A percentile compares a stretch with the other conserved stretches of the same genome.
These are phyloP conservation scores for Tilletia caries DNA, from an alignment of 1,284 basidiomycete genomes.

Conservation along the genomic window DNA sequence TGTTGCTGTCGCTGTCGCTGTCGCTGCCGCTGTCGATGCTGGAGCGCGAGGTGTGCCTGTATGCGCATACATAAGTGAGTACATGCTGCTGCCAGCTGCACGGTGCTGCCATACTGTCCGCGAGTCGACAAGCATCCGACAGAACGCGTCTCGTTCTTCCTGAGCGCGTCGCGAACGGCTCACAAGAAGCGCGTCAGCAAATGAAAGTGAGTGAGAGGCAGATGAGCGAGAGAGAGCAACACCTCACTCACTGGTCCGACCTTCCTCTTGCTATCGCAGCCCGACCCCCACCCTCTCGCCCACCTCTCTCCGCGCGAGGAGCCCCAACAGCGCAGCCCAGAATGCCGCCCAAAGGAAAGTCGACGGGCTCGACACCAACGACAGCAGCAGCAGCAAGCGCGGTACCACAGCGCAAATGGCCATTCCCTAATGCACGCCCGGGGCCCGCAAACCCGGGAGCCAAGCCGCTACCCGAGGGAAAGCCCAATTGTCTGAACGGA, in stretches of 20 bases:
- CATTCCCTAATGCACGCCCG: slow-evolving; percentile 42
- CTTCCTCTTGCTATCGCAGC: too few relatives aligned
- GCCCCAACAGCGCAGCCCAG: neutral
- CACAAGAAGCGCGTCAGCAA: neutral
- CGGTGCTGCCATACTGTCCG: too few relatives aligned
- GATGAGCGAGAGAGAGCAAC: too few relatives aligned
- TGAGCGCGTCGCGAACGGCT: too few relatives aligned
- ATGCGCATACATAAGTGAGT: too few relatives aligned
- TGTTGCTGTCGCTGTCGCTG: neutral
- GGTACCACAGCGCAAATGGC: slow-evolving; percentile 2
- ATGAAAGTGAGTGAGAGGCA: too few relatives aligned
- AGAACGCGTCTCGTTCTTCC: too few relatives aligned
- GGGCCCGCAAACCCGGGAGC: slow-evolving; percentile 74
- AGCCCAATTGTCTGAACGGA: slow-evolving; percentile 77
- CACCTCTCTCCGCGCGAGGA: neutral
- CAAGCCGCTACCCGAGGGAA: slow-evolving; percentile 74
- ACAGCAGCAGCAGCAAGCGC: neutral
- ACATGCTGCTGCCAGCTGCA: too few relatives aligned
- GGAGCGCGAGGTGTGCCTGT: neutral
- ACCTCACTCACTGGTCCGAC: too few relatives aligned
- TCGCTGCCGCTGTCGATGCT: neutral
- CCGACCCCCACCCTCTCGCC: neutral
- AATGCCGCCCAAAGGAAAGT: neutral
- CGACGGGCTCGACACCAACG: neutral
- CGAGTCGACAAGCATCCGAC: too few relatives aligned